Evolutionary conservation across 1,284 basidiomycete genomes (phyloP).

Genomic region (Moesziomyces aphidis): DNA sequence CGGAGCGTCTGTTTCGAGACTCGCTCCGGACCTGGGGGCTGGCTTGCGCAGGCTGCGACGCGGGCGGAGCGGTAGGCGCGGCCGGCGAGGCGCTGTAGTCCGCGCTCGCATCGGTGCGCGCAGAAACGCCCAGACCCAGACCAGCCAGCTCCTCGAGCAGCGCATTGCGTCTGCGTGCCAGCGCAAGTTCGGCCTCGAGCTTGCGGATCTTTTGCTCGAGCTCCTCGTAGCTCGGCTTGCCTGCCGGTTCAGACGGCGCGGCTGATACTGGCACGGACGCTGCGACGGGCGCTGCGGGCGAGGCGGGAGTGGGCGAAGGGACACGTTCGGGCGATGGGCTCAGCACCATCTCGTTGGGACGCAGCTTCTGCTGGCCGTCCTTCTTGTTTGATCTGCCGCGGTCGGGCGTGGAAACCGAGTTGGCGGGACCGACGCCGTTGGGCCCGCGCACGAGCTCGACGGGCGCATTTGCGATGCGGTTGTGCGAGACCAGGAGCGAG

Average conservation of each 20-base stretch:
- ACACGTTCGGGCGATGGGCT: conserved; percentile 35
- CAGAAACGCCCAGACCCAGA: conserved; percentile 24
- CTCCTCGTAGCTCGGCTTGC: conserved; percentile 40
- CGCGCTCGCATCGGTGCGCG: conserved; percentile 7
- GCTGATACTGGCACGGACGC: conserved; percentile 2
- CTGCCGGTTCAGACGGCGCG: not conserved
- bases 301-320: conserved; percentile 12
- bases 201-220: conserved; percentile 35
- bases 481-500: conserved; percentile 40
- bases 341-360: conserved; percentile 41
- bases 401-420: conserved; percentile 31
- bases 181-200: conserved; percentile 42
- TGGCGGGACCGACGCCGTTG: conserved; percentile 43
- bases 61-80: not conserved
- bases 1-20: not conserved
- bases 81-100: not conserved
- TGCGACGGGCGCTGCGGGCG: not conserved
- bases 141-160: conserved; percentile 43
- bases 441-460: conserved; percentile 33
- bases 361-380: conserved; percentile 44
- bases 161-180: conserved; percentile 33
- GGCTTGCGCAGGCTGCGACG: not conserved
- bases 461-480: conserved; percentile 27
- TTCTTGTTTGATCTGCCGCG: conserved; percentile 28
- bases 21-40: not conserved